Conservation (phyloP, 148 eudicot species). For the Camellia granthamiana region DNA sequence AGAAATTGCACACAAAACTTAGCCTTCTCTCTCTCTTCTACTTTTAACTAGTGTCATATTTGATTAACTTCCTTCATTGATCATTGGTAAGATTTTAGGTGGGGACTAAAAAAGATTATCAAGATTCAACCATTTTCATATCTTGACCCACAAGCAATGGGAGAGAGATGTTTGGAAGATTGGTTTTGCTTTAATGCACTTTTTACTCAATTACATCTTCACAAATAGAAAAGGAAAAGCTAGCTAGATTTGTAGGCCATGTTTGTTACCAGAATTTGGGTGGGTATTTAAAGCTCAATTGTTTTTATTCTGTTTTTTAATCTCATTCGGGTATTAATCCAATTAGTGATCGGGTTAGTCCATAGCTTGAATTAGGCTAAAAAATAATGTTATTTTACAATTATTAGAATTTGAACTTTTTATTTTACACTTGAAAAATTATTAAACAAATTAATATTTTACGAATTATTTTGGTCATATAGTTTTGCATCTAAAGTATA, state of each 20-base stretch:
- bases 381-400: too few species aligned
- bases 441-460: too few species aligned
- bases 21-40: neutral
- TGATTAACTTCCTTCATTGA: neutral
- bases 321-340: neutral
- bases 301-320: neutral
- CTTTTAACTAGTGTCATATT: neutral
- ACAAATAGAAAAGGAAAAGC: neutral
- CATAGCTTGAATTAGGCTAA: neutral
- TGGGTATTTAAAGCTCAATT: neutral
- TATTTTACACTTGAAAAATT: too few species aligned
- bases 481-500: too few species aligned
- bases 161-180: neutral
- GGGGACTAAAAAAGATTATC: neutral
- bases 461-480: too few species aligned
- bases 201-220: conserved; percentile 12
- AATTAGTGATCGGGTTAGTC: neutral
- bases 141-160: neutral
- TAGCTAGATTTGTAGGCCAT: conserved; percentile 4
- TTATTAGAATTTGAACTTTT: too few species aligned
- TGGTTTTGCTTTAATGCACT: neutral
- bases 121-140: neutral
- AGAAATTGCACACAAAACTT: too few species aligned
- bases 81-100: neutral
- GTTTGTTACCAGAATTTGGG: conserved; percentile 9